Evolutionary conservation across 1,284 basidiomycete species (phyloP), one percentile per base, ranked within the genome.

Genomic region (Trametes pubescens): DNA sequence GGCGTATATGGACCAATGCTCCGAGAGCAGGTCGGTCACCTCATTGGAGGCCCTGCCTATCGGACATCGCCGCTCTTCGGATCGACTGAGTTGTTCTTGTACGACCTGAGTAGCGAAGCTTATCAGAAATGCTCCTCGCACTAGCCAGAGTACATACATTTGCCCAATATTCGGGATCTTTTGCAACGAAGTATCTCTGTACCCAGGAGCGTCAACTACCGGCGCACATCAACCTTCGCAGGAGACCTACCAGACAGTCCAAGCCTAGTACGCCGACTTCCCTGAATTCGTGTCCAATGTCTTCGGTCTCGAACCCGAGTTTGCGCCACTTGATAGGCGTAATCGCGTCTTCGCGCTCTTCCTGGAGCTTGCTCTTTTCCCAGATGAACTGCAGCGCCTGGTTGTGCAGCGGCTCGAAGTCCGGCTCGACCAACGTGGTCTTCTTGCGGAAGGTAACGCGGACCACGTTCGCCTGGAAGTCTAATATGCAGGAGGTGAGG

Each of bases 391-490:
- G 79, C 21, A 97, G 80, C 53, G 87, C 82, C 16, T 81, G 82
- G 34, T 82, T 83, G 71, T 96, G 92, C 0, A 80, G 77, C 2
- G 84, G 80, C 67, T 91, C 86, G 47, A 78, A 77, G 29, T 87
- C 85, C 3, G 91, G 87, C 68, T 94, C 87, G 35, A 98, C 91
- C 2, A 87, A 79, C 0, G 89, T 92, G 8, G 84, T 88, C 76
- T 96, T 94, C 75, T 91, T 91, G 56, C 90, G 86, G 72, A 94
- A 91, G 1, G 91, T 89, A 18, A 96, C 87, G 32, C 92, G 86
- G 59, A 94, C 84, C 71, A 95, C 88, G 75, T 95, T 95, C 46
- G 92, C 89, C 81, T 98, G 96, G 76, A 97, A 98, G 71, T 96
- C 93, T 61, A 97, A 84, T 58, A 98, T 94, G 65, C 90, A 92